Conservation (phyloP, 768 basidiomycete species). For the Lentinula detonsa region DNA sequence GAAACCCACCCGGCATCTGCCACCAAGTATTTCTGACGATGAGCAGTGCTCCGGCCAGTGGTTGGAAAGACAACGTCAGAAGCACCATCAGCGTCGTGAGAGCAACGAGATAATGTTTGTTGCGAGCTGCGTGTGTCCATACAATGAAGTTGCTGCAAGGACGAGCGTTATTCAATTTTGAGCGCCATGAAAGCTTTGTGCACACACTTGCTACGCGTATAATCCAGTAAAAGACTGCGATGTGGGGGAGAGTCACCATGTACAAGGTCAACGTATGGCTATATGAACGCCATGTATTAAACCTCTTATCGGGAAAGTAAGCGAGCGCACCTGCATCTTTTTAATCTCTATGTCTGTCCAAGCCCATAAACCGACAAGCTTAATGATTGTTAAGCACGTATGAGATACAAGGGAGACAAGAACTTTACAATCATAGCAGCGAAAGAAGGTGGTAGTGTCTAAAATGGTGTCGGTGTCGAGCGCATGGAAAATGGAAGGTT, state of each 20-base stretch:
- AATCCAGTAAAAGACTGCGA: slow-evolving; percentile 47
- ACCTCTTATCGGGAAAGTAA: not conserved
- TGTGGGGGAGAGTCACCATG: slow-evolving; percentile 49
- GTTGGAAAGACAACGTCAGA: slow-evolving; percentile 42
- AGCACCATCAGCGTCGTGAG: slow-evolving; percentile 43
- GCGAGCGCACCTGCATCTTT: slow-evolving; percentile 39
- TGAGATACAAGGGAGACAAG: too few relatives aligned
- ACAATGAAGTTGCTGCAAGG: slow-evolving; percentile 38
- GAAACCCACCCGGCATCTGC: slow-evolving; percentile 30
- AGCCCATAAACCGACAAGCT: slow-evolving; percentile 46
- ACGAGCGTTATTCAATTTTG: not conserved
- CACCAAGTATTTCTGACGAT: slow-evolving; percentile 40
- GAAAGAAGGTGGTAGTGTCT: slow-evolving; percentile 50
- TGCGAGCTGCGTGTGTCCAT: slow-evolving; percentile 37
- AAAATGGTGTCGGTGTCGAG: not conserved
- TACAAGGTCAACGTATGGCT: slow-evolving; percentile 56
- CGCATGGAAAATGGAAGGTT: not conserved
- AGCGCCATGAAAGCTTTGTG: not conserved
- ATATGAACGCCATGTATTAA: not conserved
- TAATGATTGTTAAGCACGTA: not conserved
- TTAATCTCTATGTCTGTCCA: slow-evolving; percentile 57
- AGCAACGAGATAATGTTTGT: slow-evolving; percentile 46
- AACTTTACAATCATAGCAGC: slow-evolving; percentile 37
- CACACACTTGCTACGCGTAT: slow-evolving; percentile 43
- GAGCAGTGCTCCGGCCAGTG: slow-evolving; percentile 45